phyloP scores from a whole-genome alignment of 345 rosid species.

The Linum usitatissimum region DNA sequence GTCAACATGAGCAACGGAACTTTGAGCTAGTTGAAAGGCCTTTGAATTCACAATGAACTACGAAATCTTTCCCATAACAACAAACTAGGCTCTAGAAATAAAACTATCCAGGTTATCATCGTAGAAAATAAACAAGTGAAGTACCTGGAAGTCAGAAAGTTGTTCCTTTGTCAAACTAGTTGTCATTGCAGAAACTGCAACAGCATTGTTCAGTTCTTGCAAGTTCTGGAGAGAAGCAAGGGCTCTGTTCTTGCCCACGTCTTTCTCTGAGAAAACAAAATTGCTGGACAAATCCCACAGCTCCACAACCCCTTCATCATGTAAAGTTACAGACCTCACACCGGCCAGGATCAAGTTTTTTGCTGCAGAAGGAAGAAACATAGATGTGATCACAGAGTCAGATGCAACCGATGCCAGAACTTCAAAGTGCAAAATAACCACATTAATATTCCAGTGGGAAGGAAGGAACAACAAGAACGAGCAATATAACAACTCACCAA shows the following conservation, averaged over 20 bases:
- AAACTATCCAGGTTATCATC: no score
- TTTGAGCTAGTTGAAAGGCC: no score
- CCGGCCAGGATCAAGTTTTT: conserved; percentile 97
- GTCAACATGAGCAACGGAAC: no score
- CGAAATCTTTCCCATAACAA: no score
- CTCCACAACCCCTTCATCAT: conserved; percentile 74
- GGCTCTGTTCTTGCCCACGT: conserved; percentile 86
- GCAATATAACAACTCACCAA: conserved; percentile 37
- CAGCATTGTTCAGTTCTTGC: conserved; percentile 94
- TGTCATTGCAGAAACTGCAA: conserved; percentile 57
- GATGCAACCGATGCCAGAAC: neutral
- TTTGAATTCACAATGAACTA: no score
- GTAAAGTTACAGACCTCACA: conserved; percentile 92
- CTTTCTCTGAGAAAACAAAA: conserved; percentile 74
- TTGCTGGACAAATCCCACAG: conserved; percentile 91
- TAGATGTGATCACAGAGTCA: neutral
- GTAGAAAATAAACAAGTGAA: neutral
- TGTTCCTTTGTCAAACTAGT: conserved; percentile 56
- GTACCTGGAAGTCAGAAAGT: conserved; percentile 81
- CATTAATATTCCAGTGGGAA: neutral
- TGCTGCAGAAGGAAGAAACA: conserved; percentile 34
- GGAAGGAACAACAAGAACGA: neutral
- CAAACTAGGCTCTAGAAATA: no score
- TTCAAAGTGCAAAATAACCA: no score
- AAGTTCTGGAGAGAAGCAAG: conserved; percentile 87